These are phyloP conservation scores for Irpex rosettiformis DNA, from an alignment of 1,284 basidiomycete species.

Conservation along the genomic window DNA sequence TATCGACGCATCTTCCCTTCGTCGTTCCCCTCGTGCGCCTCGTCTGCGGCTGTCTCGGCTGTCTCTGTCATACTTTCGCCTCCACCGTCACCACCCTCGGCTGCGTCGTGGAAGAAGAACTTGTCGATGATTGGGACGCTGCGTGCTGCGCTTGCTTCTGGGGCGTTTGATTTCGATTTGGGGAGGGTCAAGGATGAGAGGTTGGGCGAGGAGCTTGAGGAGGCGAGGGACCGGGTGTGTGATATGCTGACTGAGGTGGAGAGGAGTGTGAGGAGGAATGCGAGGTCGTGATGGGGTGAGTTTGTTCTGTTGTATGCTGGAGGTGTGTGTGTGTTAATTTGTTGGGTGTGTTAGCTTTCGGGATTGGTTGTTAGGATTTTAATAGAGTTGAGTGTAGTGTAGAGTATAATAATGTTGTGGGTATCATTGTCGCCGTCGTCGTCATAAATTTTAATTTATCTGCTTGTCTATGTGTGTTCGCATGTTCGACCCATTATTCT, in stretches of 20 bases:
- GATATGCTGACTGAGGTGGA: slow-evolving; percentile 53
- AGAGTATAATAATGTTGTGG: too few relatives aligned
- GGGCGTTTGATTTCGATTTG: slow-evolving; percentile 50
- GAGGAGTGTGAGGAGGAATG: slow-evolving; percentile 19
- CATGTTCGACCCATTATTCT: too few relatives aligned
- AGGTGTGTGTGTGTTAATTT: too few relatives aligned
- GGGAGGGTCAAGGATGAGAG: slow-evolving; percentile 29
- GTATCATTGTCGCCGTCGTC: too few relatives aligned
- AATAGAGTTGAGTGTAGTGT: too few relatives aligned
- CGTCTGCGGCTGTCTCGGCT: slow-evolving; percentile 5
- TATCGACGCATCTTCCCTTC: slow-evolving; percentile 56
- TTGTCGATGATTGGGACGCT: slow-evolving; percentile 39
- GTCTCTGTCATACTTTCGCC: slow-evolving; percentile 49
- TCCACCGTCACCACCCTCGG: slow-evolving; percentile 45
- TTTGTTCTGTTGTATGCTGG: too few relatives aligned
- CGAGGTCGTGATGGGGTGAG: too few relatives aligned
- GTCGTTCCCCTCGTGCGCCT: slow-evolving; percentile 29
- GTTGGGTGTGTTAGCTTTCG: too few relatives aligned
- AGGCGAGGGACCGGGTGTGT: slow-evolving; percentile 64
- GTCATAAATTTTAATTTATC: too few relatives aligned
- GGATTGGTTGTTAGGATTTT: too few relatives aligned
- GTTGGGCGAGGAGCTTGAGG: slow-evolving; percentile 44
- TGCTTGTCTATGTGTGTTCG: too few relatives aligned
- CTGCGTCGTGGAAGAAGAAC: slow-evolving; percentile 33
- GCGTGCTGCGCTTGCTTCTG: slow-evolving; percentile 49